A percentile compares a stretch with the other conserved stretches of the same genome.
Evolutionary conservation across 148 eudicot genomes (phyloP).

Genomic region (Heliosperma pusillum): DNA sequence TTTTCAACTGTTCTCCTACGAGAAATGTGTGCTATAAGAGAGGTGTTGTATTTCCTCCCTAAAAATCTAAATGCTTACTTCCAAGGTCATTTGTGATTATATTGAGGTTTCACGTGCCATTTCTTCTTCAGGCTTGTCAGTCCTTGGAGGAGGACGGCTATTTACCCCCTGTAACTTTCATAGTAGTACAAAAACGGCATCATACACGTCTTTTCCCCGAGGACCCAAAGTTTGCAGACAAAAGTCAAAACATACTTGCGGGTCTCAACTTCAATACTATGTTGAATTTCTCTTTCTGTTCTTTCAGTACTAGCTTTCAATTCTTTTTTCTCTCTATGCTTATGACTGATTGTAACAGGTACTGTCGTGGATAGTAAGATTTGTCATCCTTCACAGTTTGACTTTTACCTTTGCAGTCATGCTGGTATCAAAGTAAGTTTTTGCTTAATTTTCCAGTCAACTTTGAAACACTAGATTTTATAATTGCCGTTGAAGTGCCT

Average conservation of each 20-base stretch:
- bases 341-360: slow-evolving; percentile 30
- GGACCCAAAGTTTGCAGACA: slow-evolving; percentile 41
- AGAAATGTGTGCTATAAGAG: slow-evolving; percentile 66
- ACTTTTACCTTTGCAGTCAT: slow-evolving; percentile 69
- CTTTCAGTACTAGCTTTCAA: neutral
- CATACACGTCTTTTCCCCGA: slow-evolving; percentile 76
- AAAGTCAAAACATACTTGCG: slow-evolving; percentile 76
- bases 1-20: slow-evolving; percentile 49
- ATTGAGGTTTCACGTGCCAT: neutral
- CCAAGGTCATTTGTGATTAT: neutral
- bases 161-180: slow-evolving; percentile 63
- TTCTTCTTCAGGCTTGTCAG: slow-evolving; percentile 53
- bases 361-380: slow-evolving; percentile 61
- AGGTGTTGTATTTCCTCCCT: slow-evolving; percentile 30
- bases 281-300: neutral
- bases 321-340: neutral
- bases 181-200: slow-evolving; percentile 86
- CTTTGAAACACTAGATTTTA: neutral
- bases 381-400: slow-evolving; percentile 63
- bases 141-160: slow-evolving; percentile 51
- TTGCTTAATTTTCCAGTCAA: neutral
- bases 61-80: neutral
- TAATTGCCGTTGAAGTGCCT: neutral
- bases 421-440: slow-evolving; percentile 69
- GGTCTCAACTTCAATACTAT: slow-evolving; percentile 26